A percentile compares a stretch with the other conserved stretches of the same genome.
Evolutionary conservation across 2,329 filamentous ascomycete genomes (phyloP).

Genomic region (Paraphoma sp.): DNA sequence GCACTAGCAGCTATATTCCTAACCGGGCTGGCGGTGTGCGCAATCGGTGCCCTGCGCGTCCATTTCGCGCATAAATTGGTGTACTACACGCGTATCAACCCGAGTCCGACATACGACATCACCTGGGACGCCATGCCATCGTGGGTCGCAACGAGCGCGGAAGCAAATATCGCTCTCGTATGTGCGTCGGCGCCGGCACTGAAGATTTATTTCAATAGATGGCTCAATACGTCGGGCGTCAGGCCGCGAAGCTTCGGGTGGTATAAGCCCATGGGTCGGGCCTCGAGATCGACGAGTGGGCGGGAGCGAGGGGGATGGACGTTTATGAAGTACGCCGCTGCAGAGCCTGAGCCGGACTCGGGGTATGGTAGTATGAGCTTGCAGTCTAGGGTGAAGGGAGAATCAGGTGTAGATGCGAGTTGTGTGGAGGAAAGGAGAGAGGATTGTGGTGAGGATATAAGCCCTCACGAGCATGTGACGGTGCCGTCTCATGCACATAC

Average conservation of each 20-base stretch:
- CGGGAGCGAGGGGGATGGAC: neutral
- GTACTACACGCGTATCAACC: conserved; percentile 12
- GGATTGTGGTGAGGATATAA: neutral
- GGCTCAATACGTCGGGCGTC: conserved; percentile 2
- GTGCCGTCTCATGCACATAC: neutral
- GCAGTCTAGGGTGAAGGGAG: neutral
- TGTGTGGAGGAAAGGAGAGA: neutral
- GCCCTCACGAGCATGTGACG: neutral
- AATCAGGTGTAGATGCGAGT: neutral
- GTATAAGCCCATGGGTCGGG: conserved; percentile 4
- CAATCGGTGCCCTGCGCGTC: conserved; percentile 10
- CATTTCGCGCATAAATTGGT: conserved; percentile 10
- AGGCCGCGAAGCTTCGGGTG: conserved; percentile 10
- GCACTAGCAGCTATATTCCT: conserved; percentile 14
- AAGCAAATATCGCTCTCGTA: conserved; percentile 15
- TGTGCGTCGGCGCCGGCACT: conserved; percentile 13
- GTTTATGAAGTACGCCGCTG: neutral
- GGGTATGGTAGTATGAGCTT: neutral
- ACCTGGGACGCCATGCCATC: conserved; percentile 13
- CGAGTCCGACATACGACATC: conserved; percentile 15
- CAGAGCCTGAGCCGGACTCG: neutral
- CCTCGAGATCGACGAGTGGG: neutral
- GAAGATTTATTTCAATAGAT: conserved; percentile 8
- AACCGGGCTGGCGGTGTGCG: conserved; percentile 2
- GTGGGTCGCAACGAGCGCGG: conserved; percentile 11